These are phyloP conservation scores for Vitis amurensis DNA, from an alignment of 164 flowering plant species.

Conservation along the genomic window DNA sequence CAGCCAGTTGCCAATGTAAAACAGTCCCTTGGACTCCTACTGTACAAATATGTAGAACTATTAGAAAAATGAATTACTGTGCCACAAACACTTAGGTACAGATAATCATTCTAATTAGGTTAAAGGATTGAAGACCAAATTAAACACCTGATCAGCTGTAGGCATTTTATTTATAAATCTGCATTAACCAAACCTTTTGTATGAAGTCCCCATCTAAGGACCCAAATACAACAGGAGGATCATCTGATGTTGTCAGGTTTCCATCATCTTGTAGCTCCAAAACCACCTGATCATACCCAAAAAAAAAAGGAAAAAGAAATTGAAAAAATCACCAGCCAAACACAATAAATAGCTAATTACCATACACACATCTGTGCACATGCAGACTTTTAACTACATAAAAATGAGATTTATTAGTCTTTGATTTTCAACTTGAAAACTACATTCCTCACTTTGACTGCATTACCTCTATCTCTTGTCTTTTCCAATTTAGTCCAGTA, in stretches of 20 bases:
- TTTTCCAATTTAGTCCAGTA: not conserved
- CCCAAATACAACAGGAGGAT: slow-evolving; percentile 82
- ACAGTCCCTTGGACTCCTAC: too few species aligned
- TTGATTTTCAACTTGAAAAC: too few species aligned
- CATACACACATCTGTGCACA: not conserved
- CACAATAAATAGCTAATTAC: slow-evolving; percentile 2
- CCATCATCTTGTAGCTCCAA: slow-evolving; percentile 83
- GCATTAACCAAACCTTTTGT: slow-evolving; percentile 46
- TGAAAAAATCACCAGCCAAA: not conserved
- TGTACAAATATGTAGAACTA: too few species aligned
- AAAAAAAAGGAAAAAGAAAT: not conserved
- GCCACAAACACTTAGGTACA: too few species aligned
- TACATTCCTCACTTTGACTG: too few species aligned
- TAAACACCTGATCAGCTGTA: not conserved
- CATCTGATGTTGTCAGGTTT: slow-evolving; percentile 78
- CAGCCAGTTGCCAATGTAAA: too few species aligned
- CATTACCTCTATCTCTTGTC: too few species aligned
- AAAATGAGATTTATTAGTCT: not conserved
- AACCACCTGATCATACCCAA: slow-evolving; percentile 51
- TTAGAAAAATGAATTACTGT: too few species aligned
- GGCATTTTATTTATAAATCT: not conserved
- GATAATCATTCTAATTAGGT: not conserved
- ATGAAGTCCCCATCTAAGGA: slow-evolving; percentile 59
- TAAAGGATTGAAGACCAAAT: not conserved
- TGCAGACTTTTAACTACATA: not conserved